phyloP scores from a whole-genome alignment of 495 filamentous ascomycete species.

The Aspergillus sclerotiicarbonarius region DNA sequence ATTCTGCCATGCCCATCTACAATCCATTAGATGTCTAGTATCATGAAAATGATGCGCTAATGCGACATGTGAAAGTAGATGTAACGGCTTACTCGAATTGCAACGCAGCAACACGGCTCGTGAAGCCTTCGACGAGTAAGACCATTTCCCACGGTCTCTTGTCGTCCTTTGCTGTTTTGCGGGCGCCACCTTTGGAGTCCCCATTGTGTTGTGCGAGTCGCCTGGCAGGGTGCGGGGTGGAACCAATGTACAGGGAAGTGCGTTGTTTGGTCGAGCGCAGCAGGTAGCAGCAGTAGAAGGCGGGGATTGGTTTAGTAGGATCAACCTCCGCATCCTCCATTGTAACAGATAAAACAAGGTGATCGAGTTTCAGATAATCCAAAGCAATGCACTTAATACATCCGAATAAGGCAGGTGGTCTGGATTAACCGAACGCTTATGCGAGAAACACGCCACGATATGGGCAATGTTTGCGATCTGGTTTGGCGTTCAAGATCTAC shows the following conservation, averaged over 20 bases:
- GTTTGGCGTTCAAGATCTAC: not conserved
- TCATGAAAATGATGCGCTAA: conserved; percentile 8
- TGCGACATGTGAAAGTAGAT: not conserved
- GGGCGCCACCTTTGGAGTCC: conserved; percentile 70
- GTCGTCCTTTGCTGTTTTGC: conserved; percentile 61
- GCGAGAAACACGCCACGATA: not conserved
- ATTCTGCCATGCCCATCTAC: conserved; percentile 91
- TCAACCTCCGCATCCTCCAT: conserved; percentile 20
- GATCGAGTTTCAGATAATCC: not conserved
- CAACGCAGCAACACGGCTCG: conserved; percentile 77
- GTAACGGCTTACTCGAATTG: conserved; percentile 80
- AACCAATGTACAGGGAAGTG: conserved; percentile 77
- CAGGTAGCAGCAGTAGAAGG: conserved; percentile 81
- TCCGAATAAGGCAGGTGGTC: not conserved
- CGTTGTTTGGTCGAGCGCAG: conserved; percentile 73
- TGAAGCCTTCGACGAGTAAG: conserved; percentile 83
- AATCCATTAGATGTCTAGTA: not conserved
- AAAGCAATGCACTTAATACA: not conserved
- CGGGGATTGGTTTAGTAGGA: conserved; percentile 54
- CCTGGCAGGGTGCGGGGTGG: conserved; percentile 79
- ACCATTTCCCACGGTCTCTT: conserved; percentile 93
- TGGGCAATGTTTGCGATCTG: not conserved
- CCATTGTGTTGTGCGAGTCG: conserved; percentile 92
- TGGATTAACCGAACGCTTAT: not conserved
- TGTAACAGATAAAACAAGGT: not conserved